Percentiles rank a stretch among this genome's conserved stretches.
These are phyloP conservation scores for Schoenoplectus tabernaemontani DNA, from an alignment of 202 grass and related monocot genomes.

Conservation along the genomic window DNA sequence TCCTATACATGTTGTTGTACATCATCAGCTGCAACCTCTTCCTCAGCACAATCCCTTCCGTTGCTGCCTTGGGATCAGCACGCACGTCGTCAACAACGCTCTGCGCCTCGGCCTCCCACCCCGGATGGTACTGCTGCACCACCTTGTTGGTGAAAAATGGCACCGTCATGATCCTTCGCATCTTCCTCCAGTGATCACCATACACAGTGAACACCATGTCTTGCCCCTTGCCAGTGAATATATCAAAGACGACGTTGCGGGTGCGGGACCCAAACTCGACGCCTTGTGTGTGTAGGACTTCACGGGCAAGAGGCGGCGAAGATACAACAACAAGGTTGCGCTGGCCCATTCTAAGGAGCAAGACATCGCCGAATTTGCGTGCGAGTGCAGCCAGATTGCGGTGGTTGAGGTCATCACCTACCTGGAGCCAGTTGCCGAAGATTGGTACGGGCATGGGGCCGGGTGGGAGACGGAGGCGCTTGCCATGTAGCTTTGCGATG, in stretches of 20 bases:
- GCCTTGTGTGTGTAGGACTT: slow-evolving; percentile 84
- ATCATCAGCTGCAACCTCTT: slow-evolving; percentile 77
- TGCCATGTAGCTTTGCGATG: slow-evolving; percentile 59
- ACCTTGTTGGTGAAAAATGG: slow-evolving; percentile 96
- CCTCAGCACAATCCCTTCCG: slow-evolving; percentile 53
- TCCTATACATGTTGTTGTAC: slow-evolving; percentile 92
- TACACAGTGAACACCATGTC: slow-evolving; percentile 99
- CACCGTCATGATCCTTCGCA: slow-evolving; percentile 89
- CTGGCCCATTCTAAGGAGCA: slow-evolving; percentile 78
- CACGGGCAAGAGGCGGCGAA: slow-evolving; percentile 44
- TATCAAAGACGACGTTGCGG: slow-evolving; percentile 83
- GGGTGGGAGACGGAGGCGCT: slow-evolving; percentile 45
- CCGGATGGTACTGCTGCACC: slow-evolving; percentile 54
- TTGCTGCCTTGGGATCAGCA: slow-evolving; percentile 38
- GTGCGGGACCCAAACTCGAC: slow-evolving; percentile 92
- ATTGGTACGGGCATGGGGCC: slow-evolving; percentile 56
- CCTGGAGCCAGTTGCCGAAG: slow-evolving; percentile 87
- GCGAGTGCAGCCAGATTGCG: slow-evolving; percentile 51
- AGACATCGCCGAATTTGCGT: slow-evolving; percentile 49
- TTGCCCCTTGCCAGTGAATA: slow-evolving; percentile 75
- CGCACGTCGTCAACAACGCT: slow-evolving; percentile 49
- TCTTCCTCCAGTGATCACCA: slow-evolving; percentile 95
- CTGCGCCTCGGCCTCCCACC: slow-evolving; percentile 76
- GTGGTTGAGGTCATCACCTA: slow-evolving; percentile 89
- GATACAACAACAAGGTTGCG: slow-evolving; percentile 81